Percentiles rank a stretch among this genome's conserved stretches.
Evolutionary conservation across 2,329 filamentous ascomycete genomes (phyloP).

Genomic region (Pseudogymnoascus sp.): DNA sequence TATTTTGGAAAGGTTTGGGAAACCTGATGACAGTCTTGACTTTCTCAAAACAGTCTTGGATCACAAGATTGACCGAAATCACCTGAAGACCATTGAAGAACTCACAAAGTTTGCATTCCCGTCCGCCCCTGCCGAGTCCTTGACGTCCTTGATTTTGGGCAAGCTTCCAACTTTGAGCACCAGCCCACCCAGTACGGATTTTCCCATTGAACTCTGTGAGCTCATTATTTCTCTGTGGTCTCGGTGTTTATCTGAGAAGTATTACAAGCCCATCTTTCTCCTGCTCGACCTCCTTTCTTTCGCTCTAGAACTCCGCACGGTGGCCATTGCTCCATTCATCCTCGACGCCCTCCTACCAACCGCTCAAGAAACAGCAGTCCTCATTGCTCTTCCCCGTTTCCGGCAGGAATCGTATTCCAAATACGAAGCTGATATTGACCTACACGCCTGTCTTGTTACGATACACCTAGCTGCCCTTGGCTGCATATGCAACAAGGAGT

Average conservation of each 20-base stretch:
- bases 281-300: conserved; percentile 58
- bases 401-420: conserved; percentile 37
- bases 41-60: conserved; percentile 30
- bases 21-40: conserved; percentile 36
- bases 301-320: conserved; percentile 54
- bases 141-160: conserved; percentile 62
- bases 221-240: conserved; percentile 61
- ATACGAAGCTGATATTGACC: conserved; percentile 51
- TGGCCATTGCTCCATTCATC: conserved; percentile 50
- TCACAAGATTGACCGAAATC: conserved; percentile 34
- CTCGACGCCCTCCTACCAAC: conserved; percentile 48
- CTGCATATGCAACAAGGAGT: conserved; percentile 38
- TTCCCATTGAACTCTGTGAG: conserved; percentile 55
- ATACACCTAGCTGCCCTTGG: conserved; percentile 57
- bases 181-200: conserved; percentile 41
- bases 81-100: conserved; percentile 59
- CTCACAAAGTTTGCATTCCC: conserved; percentile 58
- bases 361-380: conserved; percentile 49
- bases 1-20: conserved; percentile 32
- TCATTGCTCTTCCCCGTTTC: conserved; percentile 40
- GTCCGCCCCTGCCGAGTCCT: conserved; percentile 51
- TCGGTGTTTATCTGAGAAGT: conserved; percentile 55
- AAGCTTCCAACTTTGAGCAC: conserved; percentile 52
- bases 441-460: conserved; percentile 55
- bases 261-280: conserved; percentile 55